Evolutionary conservation across 257 asterid genomes (phyloP), one percentile per base, ranked within the genome.

Genomic region (Linaria vulgaris): DNA sequence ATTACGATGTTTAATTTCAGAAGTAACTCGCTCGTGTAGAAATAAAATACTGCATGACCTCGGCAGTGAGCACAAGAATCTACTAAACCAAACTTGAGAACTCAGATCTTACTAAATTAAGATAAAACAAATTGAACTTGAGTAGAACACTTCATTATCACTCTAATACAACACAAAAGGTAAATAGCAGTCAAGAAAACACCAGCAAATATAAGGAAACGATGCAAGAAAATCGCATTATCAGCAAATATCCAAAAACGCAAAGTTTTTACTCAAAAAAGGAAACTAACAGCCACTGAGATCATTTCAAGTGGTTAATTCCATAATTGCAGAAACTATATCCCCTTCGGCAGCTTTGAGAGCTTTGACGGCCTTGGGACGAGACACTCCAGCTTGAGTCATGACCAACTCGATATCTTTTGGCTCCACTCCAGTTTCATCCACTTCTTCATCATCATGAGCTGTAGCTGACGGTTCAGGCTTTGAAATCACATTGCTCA

Each of bases 361-460:
- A 61, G 95, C 96, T 72, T 80, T 88, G 14, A 83, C 95, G 20
- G 92, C 96, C 80, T 77, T 82, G 45, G 75, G 3, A 81, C 76
- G 84, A 19, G 95, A 74, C 30, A 85, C 96, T 0, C 89, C 88
- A 7, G 96, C 88, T 68, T 85, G 96, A 45, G 95, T 84, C 90
- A 82, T 84, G 21, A 84, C 86, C 78, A 84, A 61, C 72, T 82
- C 88, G 2, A 85, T 68, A 46, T 85, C 94, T 78, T 75, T 77
- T 0, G 90, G 83, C 30, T 85, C 90, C 4, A 85, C 85, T 0
- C 84, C 85, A 0, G 83, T 72, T 56, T 85, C 94, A 38, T 85
- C 90, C 1, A 78, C 90, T 7, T 85, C 94, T 64, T 85, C 94
- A 5, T 83, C 94, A 34, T 85, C 94, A 46, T 76, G 84, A 30